Evolutionary conservation across 139 green algal species (phyloP).

Genomic region (Diplosphaera chodatii): DNA sequence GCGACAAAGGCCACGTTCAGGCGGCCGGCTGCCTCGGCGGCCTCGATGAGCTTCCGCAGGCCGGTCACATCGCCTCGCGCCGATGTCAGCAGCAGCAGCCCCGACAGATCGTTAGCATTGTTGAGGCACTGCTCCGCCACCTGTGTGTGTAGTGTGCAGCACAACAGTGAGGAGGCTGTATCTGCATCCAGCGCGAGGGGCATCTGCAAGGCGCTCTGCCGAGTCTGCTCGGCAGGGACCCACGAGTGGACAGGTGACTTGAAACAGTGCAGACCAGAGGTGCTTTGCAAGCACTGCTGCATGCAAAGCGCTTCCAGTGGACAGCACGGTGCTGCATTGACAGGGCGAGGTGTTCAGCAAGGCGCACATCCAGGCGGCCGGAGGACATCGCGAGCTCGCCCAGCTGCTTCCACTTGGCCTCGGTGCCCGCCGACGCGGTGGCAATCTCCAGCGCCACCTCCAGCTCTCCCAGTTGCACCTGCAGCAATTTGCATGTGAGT

Average conservation of each 20-base stretch:
- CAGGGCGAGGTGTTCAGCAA: too few species aligned
- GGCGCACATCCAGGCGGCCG: constrained; percentile 36
- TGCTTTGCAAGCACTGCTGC: too few species aligned
- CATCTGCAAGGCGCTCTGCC: too few species aligned
- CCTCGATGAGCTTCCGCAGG: not conserved
- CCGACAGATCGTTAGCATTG: constrained; percentile 72
- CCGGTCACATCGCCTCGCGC: constrained; percentile 23
- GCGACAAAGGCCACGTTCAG: constrained; percentile 87
- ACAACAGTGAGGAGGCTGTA: too few species aligned
- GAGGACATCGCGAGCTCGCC: constrained; percentile 75
- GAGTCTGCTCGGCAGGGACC: too few species aligned
- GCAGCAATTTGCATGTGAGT: too few species aligned
- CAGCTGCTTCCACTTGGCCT: constrained; percentile 92
- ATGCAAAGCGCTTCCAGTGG: too few species aligned
- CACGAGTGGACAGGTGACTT: too few species aligned
- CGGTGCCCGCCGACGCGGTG: constrained; percentile 47
- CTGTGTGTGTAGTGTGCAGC: constrained; percentile 1
- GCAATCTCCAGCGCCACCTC: constrained; percentile 74
- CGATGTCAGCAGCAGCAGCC: constrained; percentile 83
- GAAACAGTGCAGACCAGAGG: too few species aligned
- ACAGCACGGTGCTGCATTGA: too few species aligned
- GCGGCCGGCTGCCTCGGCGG: constrained; percentile 42
- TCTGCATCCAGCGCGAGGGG: too few species aligned
- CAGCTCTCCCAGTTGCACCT: constrained; percentile 80
- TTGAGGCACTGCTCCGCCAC: constrained; percentile 68